phyloP scores from a whole-genome alignment of 2,329 filamentous ascomycete species.

The Colletotrichum neosansevieriae region DNA sequence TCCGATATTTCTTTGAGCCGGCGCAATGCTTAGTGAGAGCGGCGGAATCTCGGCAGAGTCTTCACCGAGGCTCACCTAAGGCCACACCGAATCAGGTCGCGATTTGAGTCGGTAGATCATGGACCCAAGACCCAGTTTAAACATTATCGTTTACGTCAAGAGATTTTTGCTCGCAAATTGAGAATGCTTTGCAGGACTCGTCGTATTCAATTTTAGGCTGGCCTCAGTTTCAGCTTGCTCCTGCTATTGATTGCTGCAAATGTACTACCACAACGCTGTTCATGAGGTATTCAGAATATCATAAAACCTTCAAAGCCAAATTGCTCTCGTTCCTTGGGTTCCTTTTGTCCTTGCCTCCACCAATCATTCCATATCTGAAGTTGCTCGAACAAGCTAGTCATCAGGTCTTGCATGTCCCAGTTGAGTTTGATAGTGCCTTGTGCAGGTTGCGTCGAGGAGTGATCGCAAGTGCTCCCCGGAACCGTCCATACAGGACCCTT shows the following conservation, averaged over 20 bases:
- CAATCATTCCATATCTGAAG: slow-evolving; percentile 51
- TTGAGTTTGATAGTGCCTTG: slow-evolving; percentile 49
- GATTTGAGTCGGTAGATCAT: slow-evolving; percentile 5
- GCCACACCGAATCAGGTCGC: slow-evolving; percentile 21
- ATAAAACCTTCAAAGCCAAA: slow-evolving; percentile 25
- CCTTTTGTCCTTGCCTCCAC: slow-evolving; percentile 44
- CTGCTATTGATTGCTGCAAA: neutral
- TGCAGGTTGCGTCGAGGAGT: slow-evolving; percentile 50
- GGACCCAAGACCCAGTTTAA: slow-evolving; percentile 2
- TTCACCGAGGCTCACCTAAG: slow-evolving; percentile 34
- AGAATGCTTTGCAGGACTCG: no score
- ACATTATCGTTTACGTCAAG: neutral
- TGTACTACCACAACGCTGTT: slow-evolving; percentile 1
- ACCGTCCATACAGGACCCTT: slow-evolving; percentile 51
- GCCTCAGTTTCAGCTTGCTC: neutral
- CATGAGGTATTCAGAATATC: slow-evolving; percentile 23
- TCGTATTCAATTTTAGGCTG: neutral
- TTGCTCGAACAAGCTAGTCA: slow-evolving; percentile 48
- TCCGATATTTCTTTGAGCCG: slow-evolving; percentile 20
- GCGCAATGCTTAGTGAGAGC: slow-evolving; percentile 33
- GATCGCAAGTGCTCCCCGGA: slow-evolving; percentile 51
- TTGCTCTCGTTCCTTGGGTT: neutral
- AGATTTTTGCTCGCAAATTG: no score
- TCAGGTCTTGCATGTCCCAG: slow-evolving; percentile 49
- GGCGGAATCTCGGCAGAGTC: slow-evolving; percentile 40